phyloP scores from a whole-genome alignment of 768 basidiomycete species.

The Amanita muscaria region DNA sequence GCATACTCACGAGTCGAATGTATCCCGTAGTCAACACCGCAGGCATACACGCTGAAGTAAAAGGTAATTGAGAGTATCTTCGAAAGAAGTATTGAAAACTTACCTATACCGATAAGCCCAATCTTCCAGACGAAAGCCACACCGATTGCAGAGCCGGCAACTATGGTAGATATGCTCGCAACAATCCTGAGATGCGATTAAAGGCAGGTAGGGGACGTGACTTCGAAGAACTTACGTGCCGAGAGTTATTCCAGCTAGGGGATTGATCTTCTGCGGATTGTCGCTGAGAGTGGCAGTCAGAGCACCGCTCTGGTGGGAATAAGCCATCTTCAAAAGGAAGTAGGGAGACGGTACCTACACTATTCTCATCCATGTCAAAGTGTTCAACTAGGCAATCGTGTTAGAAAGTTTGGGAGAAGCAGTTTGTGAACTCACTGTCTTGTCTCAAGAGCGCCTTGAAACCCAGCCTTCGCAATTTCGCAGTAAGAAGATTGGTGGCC shows the following conservation, averaged over 20 bases:
- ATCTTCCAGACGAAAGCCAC: slow-evolving; percentile 71
- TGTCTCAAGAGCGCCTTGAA: slow-evolving; percentile 82
- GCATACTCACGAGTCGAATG: slow-evolving; percentile 61
- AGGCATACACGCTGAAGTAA: slow-evolving; percentile 58
- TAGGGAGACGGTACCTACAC: slow-evolving; percentile 29
- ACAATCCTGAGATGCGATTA: slow-evolving; percentile 44
- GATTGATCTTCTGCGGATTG: slow-evolving; percentile 83
- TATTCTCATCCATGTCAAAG: slow-evolving; percentile 85
- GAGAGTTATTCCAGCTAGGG: slow-evolving; percentile 79
- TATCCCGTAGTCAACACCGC: slow-evolving; percentile 68
- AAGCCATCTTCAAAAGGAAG: slow-evolving; percentile 8
- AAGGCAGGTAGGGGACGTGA: no score
- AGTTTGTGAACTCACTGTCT: slow-evolving; percentile 49
- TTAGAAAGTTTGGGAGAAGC: no score
- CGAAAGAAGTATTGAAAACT: slow-evolving; percentile 13
- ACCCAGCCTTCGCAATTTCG: slow-evolving; percentile 57
- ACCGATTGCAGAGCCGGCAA: slow-evolving; percentile 69
- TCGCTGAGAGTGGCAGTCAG: slow-evolving; percentile 76
- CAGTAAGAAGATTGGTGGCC: slow-evolving; percentile 61
- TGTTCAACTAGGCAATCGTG: slow-evolving; percentile 63
- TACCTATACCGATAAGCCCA: slow-evolving; percentile 75
- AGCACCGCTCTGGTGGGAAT: slow-evolving; percentile 46
- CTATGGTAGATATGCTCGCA: slow-evolving; percentile 61
- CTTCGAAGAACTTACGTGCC: slow-evolving; percentile 48
- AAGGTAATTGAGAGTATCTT: background rate